Conservation (phyloP, 2,329 filamentous ascomycete genomes). For the Arachnomyces sp. region DNA sequence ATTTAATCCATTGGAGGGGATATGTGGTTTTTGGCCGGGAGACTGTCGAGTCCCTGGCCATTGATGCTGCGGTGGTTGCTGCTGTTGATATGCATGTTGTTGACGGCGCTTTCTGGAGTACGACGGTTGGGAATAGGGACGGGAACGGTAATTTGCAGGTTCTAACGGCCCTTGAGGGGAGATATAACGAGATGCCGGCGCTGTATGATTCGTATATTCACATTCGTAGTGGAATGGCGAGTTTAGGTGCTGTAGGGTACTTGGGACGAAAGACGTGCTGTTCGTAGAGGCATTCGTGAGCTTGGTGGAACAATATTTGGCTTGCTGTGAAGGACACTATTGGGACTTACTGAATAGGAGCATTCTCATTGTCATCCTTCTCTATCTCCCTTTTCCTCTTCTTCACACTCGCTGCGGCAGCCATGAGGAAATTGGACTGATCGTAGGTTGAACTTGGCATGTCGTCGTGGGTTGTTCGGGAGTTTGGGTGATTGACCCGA, state of each 20-base stretch:
- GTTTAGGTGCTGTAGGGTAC: slow-evolving; percentile 12
- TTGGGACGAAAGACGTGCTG: slow-evolving; percentile 10
- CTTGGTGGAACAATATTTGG: neutral
- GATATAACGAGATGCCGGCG: slow-evolving; percentile 7
- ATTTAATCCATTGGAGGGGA: too few species aligned
- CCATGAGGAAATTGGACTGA: slow-evolving; percentile 2
- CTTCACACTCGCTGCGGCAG: slow-evolving; percentile 11
- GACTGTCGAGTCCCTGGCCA: neutral
- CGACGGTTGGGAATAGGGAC: slow-evolving; percentile 1
- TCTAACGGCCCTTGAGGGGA: slow-evolving; percentile 12
- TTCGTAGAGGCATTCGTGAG: neutral
- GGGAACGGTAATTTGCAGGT: neutral
- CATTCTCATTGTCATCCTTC: slow-evolving; percentile 10
- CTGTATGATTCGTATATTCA: slow-evolving; percentile 9
- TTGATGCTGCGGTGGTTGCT: slow-evolving; percentile 12
- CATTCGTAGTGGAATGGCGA: slow-evolving; percentile 11
- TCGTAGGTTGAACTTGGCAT: slow-evolving; percentile 1
- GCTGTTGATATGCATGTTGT: slow-evolving; percentile 11
- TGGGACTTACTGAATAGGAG: slow-evolving; percentile 11
- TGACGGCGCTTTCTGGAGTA: slow-evolving; percentile 6
- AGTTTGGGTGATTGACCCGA: too few species aligned
- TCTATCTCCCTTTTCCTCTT: slow-evolving; percentile 21
- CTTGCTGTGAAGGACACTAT: neutral
- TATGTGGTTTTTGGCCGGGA: too few species aligned
- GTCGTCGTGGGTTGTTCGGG: too few species aligned